phyloP scores from a whole-genome alignment of 2,329 filamentous ascomycete genomes.

The Phialophora verrucosa region DNA sequence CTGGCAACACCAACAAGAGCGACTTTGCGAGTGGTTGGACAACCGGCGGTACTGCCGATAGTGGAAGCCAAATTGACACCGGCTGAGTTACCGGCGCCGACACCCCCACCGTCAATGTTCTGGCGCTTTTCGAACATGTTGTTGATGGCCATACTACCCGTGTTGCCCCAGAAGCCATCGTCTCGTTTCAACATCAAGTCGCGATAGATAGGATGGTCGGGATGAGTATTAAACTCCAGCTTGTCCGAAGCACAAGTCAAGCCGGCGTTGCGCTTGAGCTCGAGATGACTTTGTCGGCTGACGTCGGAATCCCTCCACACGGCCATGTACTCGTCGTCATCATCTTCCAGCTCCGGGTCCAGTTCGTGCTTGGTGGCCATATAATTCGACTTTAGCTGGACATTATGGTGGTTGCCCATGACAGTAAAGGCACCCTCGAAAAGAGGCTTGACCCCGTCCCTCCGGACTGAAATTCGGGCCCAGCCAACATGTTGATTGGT shows the following conservation, averaged over 20 bases:
- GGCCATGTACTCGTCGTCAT: constrained; percentile 78
- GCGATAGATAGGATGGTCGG: constrained; percentile 69
- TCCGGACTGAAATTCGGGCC: constrained; percentile 78
- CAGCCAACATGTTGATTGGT: constrained; percentile 84
- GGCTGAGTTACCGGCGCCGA: constrained; percentile 74
- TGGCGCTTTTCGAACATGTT: constrained; percentile 74
- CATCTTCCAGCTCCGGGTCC: constrained; percentile 69
- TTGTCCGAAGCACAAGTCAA: constrained; percentile 73
- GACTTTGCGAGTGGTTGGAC: constrained; percentile 86
- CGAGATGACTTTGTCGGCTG: constrained; percentile 56
- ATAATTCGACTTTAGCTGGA: constrained; percentile 78
- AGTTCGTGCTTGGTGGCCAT: constrained; percentile 70
- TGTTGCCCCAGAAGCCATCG: constrained; percentile 61
- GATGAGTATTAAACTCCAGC: constrained; percentile 78
- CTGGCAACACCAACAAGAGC: constrained; percentile 90
- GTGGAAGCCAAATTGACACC: constrained; percentile 77
- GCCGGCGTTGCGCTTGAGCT: constrained; percentile 67
- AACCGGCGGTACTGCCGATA: constrained; percentile 84
- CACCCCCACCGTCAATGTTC: constrained; percentile 65
- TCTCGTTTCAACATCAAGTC: constrained; percentile 53
- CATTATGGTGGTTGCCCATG: constrained; percentile 80
- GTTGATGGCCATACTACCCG: constrained; percentile 66
- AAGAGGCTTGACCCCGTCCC: constrained; percentile 76
- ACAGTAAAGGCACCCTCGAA: constrained; percentile 91
- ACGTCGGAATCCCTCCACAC: constrained; percentile 93